Conservation (phyloP, 805 yeast genomes). For the Starmerella scarabaei region DNA sequence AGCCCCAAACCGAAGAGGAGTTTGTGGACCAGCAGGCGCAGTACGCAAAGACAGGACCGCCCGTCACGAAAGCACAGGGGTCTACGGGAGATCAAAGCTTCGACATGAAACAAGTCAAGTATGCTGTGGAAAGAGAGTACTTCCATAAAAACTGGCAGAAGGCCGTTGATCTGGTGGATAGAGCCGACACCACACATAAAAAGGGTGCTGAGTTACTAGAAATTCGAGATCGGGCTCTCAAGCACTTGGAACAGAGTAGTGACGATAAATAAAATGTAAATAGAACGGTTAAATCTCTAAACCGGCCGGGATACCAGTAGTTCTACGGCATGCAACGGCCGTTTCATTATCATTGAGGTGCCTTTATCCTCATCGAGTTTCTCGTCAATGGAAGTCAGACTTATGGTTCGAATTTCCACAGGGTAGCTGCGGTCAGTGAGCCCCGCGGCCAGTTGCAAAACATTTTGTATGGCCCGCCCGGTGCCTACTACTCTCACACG, state of each 20-base stretch:
- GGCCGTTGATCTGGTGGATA: conserved; percentile 38
- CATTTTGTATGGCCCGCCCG: conserved; percentile 59
- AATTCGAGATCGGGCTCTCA: conserved; percentile 31
- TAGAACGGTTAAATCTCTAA: no score
- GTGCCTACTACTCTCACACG: conserved; percentile 50
- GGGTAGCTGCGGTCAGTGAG: conserved; percentile 39
- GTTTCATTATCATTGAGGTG: conserved; percentile 26
- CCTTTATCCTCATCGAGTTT: conserved; percentile 27
- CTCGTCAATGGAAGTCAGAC: conserved; percentile 64
- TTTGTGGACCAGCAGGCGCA: conserved; percentile 39
- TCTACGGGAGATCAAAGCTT: conserved; percentile 10
- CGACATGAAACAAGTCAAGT: conserved; percentile 34
- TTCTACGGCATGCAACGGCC: conserved; percentile 35
- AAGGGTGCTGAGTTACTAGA: conserved; percentile 34
- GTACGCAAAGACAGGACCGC: conserved; percentile 47
- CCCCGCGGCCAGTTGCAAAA: conserved; percentile 47
- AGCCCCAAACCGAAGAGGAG: conserved; percentile 59
- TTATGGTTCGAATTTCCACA: conserved; percentile 51
- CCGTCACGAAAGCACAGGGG: conserved; percentile 9
- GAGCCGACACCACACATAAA: conserved; percentile 28
- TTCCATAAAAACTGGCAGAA: conserved; percentile 38
- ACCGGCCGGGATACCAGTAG: conserved; percentile 24
- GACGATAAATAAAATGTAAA: background rate
- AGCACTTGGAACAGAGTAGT: conserved; percentile 26
- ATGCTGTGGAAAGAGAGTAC: conserved; percentile 52